Evolutionary conservation across 179 eudicot genomes (phyloP).

Genomic region (Corrigiola litoralis): DNA sequence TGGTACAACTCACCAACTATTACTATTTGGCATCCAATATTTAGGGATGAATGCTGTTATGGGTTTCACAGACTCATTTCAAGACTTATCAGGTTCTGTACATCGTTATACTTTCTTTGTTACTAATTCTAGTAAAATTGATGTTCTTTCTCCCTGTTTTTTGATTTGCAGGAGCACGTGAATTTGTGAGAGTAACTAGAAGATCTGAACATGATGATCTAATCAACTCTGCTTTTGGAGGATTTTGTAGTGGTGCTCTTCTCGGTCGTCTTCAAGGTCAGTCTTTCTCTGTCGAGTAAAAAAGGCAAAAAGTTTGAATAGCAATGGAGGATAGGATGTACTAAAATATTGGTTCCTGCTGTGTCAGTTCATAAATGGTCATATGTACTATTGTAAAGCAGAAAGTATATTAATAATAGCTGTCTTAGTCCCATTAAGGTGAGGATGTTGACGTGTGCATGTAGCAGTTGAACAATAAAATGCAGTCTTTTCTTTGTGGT

Average conservation of each 20-base stretch:
- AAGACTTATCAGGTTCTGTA: too few species aligned
- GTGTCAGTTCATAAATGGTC: background rate
- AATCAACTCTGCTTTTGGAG: constrained; percentile 58
- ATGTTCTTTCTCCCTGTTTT: background rate
- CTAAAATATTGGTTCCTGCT: background rate
- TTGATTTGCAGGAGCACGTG: constrained; percentile 58
- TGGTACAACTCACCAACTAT: too few species aligned
- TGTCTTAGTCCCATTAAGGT: too few species aligned
- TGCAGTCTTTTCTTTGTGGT: too few species aligned
- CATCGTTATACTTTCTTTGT: background rate
- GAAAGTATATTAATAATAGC: too few species aligned
- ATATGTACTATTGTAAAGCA: background rate
- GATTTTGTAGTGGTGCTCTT: constrained; percentile 66
- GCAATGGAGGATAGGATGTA: background rate
- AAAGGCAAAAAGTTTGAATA: background rate
- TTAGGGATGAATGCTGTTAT: background rate
- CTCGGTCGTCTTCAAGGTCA: constrained; percentile 80
- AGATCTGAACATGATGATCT: constrained; percentile 55
- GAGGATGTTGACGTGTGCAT: too few species aligned
- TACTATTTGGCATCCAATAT: background rate
- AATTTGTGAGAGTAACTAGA: constrained; percentile 53
- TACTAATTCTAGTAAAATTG: background rate
- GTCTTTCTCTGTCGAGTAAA: background rate
- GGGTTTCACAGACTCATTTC: too few species aligned
- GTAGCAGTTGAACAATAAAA: too few species aligned